A percentile compares a stretch with the other conserved stretches of the same genome.
These are phyloP conservation scores for Tilletiopsis washingtonensis DNA, from an alignment of 1,284 basidiomycete genomes.

Conservation along the genomic window DNA sequence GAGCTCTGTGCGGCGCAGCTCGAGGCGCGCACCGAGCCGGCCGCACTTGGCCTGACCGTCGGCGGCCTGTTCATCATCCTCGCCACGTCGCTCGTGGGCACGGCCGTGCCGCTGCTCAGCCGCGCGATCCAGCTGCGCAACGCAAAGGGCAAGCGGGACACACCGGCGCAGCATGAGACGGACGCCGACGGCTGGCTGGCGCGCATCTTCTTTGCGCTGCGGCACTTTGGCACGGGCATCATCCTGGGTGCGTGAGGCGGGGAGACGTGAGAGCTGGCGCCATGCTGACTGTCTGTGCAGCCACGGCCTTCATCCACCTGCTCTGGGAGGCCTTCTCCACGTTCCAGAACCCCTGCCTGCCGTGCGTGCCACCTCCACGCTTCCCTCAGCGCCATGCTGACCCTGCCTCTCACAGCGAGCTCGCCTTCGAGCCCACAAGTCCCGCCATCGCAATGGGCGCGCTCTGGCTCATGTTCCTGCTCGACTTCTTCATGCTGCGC, in stretches of 20 bases:
- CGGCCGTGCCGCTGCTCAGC: constrained; percentile 46
- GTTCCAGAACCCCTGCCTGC: constrained; percentile 45
- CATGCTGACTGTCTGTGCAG: too few relatives aligned
- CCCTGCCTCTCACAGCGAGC: constrained; percentile 23
- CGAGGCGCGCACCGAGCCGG: too few relatives aligned
- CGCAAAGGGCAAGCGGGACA: background rate
- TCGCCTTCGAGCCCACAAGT: constrained; percentile 48
- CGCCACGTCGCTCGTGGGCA: constrained; percentile 44
- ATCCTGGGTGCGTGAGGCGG: constrained; percentile 48
- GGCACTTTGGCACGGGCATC: constrained; percentile 41
- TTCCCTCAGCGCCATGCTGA: background rate
- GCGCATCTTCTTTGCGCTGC: background rate
- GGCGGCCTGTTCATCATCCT: constrained; percentile 48
- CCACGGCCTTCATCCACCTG: constrained; percentile 50
- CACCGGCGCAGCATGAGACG: too few relatives aligned
- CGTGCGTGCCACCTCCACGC: background rate
- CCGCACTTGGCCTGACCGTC: too few relatives aligned
- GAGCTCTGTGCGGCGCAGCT: too few relatives aligned
- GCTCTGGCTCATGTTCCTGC: constrained; percentile 21
- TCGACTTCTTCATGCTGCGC: constrained; percentile 31
- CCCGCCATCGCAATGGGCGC: constrained; percentile 39
- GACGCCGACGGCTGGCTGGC: too few relatives aligned
- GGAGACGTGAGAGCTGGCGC: too few relatives aligned
- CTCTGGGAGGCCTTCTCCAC: constrained; percentile 48
- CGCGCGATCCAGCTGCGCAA: constrained; percentile 6